Evolutionary conservation across 805 yeast genomes (phyloP), one percentile per base, ranked within the genome.

Genomic region (Nakazawaea ishiwadae): DNA sequence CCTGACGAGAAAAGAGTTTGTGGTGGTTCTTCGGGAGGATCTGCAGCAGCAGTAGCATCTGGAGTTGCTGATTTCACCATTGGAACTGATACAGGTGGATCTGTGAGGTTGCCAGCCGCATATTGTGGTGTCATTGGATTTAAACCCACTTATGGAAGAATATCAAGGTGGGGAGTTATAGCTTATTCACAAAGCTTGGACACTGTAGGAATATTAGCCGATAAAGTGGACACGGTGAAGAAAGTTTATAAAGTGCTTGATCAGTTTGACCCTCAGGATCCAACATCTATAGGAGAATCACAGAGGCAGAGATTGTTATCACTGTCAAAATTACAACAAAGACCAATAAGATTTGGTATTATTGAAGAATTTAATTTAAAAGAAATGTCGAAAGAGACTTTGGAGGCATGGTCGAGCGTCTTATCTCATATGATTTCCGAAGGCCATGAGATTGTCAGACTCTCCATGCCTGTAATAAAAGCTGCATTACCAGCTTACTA

Each of bases 81-180:
- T 28, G 99, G 99, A 0, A 85, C 98, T 1, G 99, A 93, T 53
- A 93, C 99, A 0, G 99, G 99, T 4, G 99, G 99, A 0, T 88
- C 97, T 0, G 87, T 93, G 0, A 71, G 99, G 46, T 66, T 87
- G 16, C 99, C 99, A 0, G 95, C 96, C 1, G 81, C 95, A 15
- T 88, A 83, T 58, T 81, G 91, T 50, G 86, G 90, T 1, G 71
- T 84, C 0, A 64, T 77, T 23, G 99, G 99, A 1, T 88, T 88
- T 65, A 93, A 93, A 59, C 99, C 99, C 1, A 73, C 93, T 0
- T 93, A 93, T 58, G 99, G 99, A 0, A 69, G 96, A 29, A 66
- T 93, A 2, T 89, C 97, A 0, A 67, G 99, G 43, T 81, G 87
- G 80, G 99, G 99, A 2, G 87, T 93, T 7, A 65, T 90, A 3